Base-by-base conservation (phyloP, 2,329 filamentous ascomycete species). In the Fusarium sp. region DNA sequence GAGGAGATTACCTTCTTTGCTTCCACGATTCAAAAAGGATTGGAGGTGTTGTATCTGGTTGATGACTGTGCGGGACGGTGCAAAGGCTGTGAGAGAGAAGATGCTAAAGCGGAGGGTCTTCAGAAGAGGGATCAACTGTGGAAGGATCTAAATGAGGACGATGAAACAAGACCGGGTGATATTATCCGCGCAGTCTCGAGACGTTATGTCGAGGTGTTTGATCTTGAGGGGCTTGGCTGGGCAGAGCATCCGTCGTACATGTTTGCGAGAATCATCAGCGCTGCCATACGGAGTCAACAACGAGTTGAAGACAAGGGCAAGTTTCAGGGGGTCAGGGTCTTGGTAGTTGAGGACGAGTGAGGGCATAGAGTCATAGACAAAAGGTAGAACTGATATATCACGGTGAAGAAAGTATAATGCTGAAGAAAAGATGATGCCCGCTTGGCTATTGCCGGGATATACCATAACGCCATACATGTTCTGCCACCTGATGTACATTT, bases 1-100 rank as follows among this genome's bases (percentile, higher is more conserved):
- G 79, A 82, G 12, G 81, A 82, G 66, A 71, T 76, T 25, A 71
- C 76, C 2, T 80, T 77, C 45, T 65, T 82, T 20, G 79, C 79
- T 6, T 81, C 74, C 12, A 80, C 76, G 54, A 62, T 82, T 22
- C 78, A 82, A 20, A 72, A 74, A 20, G 73, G 68, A 1, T 63
- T 82, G 15, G 78, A 80, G 40, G 78, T 81, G 67, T 50, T 82
- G 54, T 82, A 81, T 33, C 67, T 82, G 8, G 79, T 82, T 33
- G 80, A 81, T 57, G 65, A 78, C 20, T 78, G 78, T 35, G 61
- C 71, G 2, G 79, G 79, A 27, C 72, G 79, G 2, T 80, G 79
- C 38, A 67, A 63, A 4, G 63, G 70, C 4, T 80, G 78, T n/a
- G 37, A 67, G 4, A 71, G 70, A 25, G 54, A 65, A 1, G 52